Base-by-base conservation (phyloP, 371 early-diverging fungal species). In the Mucor plumbeus region DNA sequence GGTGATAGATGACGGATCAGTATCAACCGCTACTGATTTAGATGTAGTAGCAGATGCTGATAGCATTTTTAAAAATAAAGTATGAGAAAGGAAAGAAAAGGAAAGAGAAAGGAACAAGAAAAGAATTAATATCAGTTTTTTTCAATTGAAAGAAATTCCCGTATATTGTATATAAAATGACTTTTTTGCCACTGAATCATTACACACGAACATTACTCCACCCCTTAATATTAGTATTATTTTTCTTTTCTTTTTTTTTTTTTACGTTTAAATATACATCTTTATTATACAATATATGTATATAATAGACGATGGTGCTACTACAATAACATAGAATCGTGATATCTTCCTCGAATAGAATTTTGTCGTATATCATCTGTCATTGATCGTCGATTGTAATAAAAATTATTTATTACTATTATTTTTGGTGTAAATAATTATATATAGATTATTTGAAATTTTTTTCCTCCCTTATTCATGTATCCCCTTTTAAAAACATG, bases 171-270 rank as follows among this genome's bases (percentile, higher is more conserved):
- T 33, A 44, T 44, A 50, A 21, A 50, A 50, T 50, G 50, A 34
- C 33, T n/a, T 36, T 58, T 43, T 43, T 36, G 57, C 57, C 57
- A 60, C 60, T 4, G 7, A n/a, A 60, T 38, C 38, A 38, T 60
- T 34, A 60, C 31, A 43, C 44, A 59, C 50, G 21, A 55, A 35
- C 8, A n/a, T 35, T 33, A 15, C 5, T 35, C 14, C 14, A 35
- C 33, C 55, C 55, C 35, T 55, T 55, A 55, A 34, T 34, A 15
- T n/a, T 53, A 21, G n/a, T n/a, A n/a, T n/a, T n/a, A n/a, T n/a
- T n/a, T n/a, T n/a, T n/a, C n/a, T n/a, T n/a, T n/a, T n/a, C n/a
- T n/a, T 21, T 7, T 14, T 44, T 44, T 15, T 17, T 44, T 17
- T 44, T 17, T 10, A 3, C n/a, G 7, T 17, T 26, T 26, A 26